phyloP scores from a whole-genome alignment of 192 early-diverging fungal species.

The Linnemannia exigua region DNA sequence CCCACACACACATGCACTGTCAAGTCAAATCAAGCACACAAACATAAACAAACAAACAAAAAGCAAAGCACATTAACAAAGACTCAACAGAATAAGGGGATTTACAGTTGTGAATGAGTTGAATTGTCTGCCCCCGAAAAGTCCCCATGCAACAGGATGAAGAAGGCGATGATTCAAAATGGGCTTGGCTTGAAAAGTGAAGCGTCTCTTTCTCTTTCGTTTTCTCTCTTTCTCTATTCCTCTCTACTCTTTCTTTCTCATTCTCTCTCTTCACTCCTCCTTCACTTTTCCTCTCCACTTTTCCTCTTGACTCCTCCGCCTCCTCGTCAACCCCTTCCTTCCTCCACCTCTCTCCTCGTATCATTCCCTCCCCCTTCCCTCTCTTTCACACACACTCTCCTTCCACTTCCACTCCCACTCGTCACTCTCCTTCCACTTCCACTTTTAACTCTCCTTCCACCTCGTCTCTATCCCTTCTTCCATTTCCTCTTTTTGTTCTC shows the following conservation, averaged over 20 bases:
- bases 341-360: background rate
- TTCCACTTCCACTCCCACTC: background rate
- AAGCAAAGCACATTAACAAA: background rate
- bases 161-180: background rate
- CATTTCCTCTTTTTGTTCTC: background rate
- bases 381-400: background rate
- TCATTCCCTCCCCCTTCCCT: background rate
- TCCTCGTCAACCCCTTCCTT: constrained; percentile 5
- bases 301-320: background rate
- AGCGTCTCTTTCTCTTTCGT: background rate
- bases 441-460: no score
- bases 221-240: background rate
- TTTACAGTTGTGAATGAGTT: background rate
- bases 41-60: background rate
- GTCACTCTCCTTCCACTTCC: background rate
- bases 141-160: background rate
- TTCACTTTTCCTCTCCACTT: background rate
- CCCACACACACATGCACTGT: background rate
- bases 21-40: background rate
- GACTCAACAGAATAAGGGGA: background rate
- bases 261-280: no score
- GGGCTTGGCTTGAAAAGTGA: background rate
- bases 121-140: background rate
- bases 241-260: background rate
- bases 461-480: no score